These are phyloP conservation scores for Neurospora sp. DNA, from an alignment of 495 filamentous ascomycete species.

Conservation along the genomic window DNA sequence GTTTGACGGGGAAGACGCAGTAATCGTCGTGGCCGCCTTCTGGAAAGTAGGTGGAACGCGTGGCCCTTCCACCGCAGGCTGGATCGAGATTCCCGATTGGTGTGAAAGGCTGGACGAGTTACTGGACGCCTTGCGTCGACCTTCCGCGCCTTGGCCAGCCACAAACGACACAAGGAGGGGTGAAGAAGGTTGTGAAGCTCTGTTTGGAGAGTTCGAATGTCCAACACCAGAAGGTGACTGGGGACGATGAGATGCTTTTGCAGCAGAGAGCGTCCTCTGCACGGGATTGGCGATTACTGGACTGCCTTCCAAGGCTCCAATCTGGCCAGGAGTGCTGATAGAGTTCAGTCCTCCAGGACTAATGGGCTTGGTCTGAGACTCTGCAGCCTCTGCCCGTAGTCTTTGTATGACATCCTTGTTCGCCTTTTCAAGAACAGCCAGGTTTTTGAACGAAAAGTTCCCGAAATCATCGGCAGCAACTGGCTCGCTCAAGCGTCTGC, in stretches of 20 bases:
- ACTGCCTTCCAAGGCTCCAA: conserved; percentile 63
- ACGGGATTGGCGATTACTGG: conserved; percentile 70
- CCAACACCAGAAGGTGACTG: conserved; percentile 73
- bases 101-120: conserved; percentile 77
- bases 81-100: conserved; percentile 60
- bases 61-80: conserved; percentile 67
- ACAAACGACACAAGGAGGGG: conserved; percentile 88
- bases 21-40: conserved; percentile 47
- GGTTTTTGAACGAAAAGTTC: conserved; percentile 91
- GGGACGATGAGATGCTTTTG: conserved; percentile 65
- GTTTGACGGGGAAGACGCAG: conserved; percentile 71
- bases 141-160: conserved; percentile 47
- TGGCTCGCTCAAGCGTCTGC: conserved; percentile 81
- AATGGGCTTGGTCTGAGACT: conserved; percentile 46
- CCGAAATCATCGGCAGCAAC: conserved; percentile 87
- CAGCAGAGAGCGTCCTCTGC: conserved; percentile 70
- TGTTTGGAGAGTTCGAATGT: conserved; percentile 76
- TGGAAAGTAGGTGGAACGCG: conserved; percentile 50
- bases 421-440: conserved; percentile 92
- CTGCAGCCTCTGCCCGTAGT: conserved; percentile 76
- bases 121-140: conserved; percentile 62
- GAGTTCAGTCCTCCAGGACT: conserved; percentile 33
- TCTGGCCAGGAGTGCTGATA: conserved; percentile 40
- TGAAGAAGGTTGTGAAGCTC: conserved; percentile 87
- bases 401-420: conserved; percentile 99